Base-by-base conservation (phyloP, 2,329 filamentous ascomycete species). In the Triangularia verruculosa region DNA sequence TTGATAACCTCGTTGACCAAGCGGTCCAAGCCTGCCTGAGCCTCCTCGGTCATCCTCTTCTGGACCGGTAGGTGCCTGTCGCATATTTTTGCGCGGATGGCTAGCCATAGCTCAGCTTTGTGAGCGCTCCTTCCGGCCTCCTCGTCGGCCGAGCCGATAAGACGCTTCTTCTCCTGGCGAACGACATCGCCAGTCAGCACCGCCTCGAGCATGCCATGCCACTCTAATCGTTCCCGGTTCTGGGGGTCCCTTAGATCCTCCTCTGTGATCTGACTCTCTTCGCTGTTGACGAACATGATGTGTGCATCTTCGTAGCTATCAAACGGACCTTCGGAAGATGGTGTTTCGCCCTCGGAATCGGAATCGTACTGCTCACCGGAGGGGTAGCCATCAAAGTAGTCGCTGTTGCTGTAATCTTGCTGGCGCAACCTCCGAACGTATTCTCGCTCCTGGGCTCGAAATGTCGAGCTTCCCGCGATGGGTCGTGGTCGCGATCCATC, bases 131-230 rank as follows among this genome's bases (percentile, higher is more conserved):
- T 85, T 61, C 82, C 83, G 8, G 79, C 74, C 65, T 83, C 79
- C 69, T 83, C 81, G 60, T 89, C 86, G 12, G 83, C 81, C 3
- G 91, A 89, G 54, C 92, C 93, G 69, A 96, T 95, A 72, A 99
- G 78, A 53, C 95, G 88, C 76, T 97, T 96, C 82, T 99, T 99
- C 79, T 99, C 95, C 76, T 99, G 95, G 72, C 92, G 92, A 63
- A 99, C 94, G 8, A 99, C 95, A 75, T 99, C 95, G 68, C 95
- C 95, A 0, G 93, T 97, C 69, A 99, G 80, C 3, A 99, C 95
- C 13, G 94, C 96, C 64, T 94, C 92, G 62, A 99, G 80, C 95
- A 99, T 99, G 2, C 92, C 92, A 77, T 99, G 93, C 95, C 95
- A 99, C 77, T 99, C 95, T 24, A 99, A 81, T 53, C 94, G 84